phyloP scores from a whole-genome alignment of 176 grass and related monocot species.

The Alloteropsis semialata region DNA sequence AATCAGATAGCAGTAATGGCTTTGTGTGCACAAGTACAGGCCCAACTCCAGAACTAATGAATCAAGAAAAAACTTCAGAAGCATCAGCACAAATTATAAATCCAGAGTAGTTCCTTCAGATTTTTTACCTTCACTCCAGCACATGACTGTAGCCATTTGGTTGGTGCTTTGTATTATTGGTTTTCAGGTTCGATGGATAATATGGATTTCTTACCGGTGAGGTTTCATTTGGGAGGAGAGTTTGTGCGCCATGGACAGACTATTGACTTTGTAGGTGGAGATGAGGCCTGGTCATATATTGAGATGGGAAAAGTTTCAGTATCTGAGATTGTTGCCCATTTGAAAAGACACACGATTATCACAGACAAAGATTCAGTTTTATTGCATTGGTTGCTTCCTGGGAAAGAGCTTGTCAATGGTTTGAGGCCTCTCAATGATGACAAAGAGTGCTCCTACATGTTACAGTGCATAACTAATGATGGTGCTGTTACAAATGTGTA shows the following conservation, averaged over 20 bases:
- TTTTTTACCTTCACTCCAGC: no score
- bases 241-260: not conserved
- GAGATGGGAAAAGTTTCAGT: not conserved
- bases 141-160: not conserved
- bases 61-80: no score
- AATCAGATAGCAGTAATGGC: no score
- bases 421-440: not conserved
- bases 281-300: no score
- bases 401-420: not conserved
- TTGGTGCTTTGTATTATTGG: not conserved
- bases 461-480: no score
- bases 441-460: not conserved
- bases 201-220: not conserved
- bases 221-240: not conserved
- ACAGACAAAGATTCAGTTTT: no score
- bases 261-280: not conserved
- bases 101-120: no score
- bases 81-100: no score
- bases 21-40: no score
- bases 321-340: not conserved
- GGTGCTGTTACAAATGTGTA: no score
- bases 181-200: not conserved
- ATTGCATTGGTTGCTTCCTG: no score
- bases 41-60: no score
- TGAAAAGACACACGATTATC: not conserved